Conservation (phyloP, 805 yeast species). For the Wickerhamiella slavikovae region DNA sequence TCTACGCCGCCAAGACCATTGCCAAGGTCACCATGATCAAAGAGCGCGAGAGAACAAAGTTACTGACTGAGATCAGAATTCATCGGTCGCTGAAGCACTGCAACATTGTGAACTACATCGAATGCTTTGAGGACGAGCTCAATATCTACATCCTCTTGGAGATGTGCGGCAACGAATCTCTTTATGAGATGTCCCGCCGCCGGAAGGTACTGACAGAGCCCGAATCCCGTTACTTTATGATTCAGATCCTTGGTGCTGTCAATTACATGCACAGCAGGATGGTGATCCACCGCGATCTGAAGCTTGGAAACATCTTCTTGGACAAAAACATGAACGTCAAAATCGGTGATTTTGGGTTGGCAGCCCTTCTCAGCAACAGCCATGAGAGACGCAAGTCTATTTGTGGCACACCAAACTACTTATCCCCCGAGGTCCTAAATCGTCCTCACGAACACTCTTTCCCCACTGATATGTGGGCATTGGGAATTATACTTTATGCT, state of each 20-base stretch:
- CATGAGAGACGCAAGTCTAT: constrained; percentile 73
- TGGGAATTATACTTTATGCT: constrained; percentile 92
- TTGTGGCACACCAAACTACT: constrained; percentile 97
- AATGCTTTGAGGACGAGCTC: constrained; percentile 90
- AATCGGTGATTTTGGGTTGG: constrained; percentile 95
- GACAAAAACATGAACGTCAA: constrained; percentile 87
- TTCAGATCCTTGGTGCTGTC: constrained; percentile 86
- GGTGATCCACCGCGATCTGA: constrained; percentile 89
- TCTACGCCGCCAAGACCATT: constrained; percentile 91
- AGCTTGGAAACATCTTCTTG: constrained; percentile 86
- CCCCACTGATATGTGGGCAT: constrained; percentile 95
- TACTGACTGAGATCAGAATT: constrained; percentile 83
- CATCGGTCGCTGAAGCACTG: constrained; percentile 80
- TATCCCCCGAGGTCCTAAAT: constrained; percentile 91
- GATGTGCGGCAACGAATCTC: constrained; percentile 83
- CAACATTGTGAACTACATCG: constrained; percentile 79
- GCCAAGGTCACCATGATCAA: constrained; percentile 87
- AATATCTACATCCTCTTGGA: constrained; percentile 87
- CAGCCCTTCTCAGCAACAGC: constrained; percentile 65
- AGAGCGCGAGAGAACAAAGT: constrained; percentile 60
- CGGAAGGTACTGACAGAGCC: constrained; percentile 78
- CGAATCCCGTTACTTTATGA: constrained; percentile 75
- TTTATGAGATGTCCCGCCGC: constrained; percentile 76
- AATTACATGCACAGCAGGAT: constrained; percentile 79
- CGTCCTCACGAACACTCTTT: constrained; percentile 55